Evolutionary conservation across 495 filamentous ascomycete species (phyloP).

Genomic region (Apodospora peruviana): DNA sequence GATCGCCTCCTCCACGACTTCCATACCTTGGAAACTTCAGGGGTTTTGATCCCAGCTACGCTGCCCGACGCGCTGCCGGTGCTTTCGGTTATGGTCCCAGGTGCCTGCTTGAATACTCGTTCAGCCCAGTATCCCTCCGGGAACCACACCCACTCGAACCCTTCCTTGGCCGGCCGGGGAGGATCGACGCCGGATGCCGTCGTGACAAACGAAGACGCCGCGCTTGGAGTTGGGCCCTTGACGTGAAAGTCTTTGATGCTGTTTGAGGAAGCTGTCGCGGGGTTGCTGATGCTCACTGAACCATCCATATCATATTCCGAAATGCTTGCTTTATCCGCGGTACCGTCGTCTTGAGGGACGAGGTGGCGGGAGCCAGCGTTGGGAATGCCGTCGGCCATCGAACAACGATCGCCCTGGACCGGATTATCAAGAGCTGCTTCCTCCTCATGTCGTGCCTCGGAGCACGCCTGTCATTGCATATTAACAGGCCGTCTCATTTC

Average conservation of each 20-base stretch:
- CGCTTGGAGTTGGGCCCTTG: background rate
- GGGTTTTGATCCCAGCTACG: background rate
- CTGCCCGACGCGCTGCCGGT: background rate
- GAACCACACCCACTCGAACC: constrained; percentile 53
- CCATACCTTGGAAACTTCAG: constrained; percentile 22
- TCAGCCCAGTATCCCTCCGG: constrained; percentile 52
- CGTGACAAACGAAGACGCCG: background rate
- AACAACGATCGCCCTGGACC: too few relatives aligned
- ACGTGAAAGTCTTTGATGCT: background rate
- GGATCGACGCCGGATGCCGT: constrained; percentile 33
- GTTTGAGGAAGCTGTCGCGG: background rate
- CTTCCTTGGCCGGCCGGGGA: constrained; percentile 42
- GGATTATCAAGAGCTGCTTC: too few relatives aligned
- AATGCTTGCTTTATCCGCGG: too few relatives aligned
- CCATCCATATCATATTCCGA: background rate
- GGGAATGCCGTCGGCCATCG: too few relatives aligned
- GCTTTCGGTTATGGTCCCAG: background rate
- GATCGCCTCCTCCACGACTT: constrained; percentile 33
- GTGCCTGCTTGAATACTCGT: constrained; percentile 27
- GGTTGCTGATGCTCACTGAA: background rate
- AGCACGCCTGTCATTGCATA: too few relatives aligned
- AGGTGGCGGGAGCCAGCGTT: too few relatives aligned
- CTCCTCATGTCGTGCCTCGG: too few relatives aligned
- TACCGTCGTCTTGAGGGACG: too few relatives aligned
- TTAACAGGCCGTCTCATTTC: background rate